Evolutionary conservation across 805 yeast species (phyloP).

Genomic region (Lachancea quebecensis): DNA sequence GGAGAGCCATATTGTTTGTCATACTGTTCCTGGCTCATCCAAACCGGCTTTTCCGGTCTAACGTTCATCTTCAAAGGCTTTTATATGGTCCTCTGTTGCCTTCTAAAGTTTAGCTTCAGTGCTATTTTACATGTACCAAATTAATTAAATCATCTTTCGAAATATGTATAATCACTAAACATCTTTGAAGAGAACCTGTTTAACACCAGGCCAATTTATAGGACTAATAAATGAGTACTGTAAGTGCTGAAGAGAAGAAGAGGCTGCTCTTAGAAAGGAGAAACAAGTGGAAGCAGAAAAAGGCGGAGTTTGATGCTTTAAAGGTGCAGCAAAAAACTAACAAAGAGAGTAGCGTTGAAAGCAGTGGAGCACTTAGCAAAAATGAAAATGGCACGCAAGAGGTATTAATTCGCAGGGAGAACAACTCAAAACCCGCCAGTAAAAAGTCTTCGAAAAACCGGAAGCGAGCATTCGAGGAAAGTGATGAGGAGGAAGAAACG

Average conservation of each 20-base stretch:
- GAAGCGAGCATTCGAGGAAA: constrained; percentile 23
- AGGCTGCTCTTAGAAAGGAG: constrained; percentile 37
- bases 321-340: constrained; percentile 13
- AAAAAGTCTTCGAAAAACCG: constrained; percentile 4
- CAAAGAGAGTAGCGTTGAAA: constrained; percentile 25
- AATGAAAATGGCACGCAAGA: too few species aligned
- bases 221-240: constrained; percentile 13
- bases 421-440: background rate
- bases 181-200: too few species aligned
- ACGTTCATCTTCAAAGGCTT: constrained; percentile 9
- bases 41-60: constrained; percentile 31
- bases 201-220: too few species aligned
- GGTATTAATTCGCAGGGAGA: too few species aligned
- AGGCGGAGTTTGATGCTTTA: constrained; percentile 32
- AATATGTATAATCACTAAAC: too few species aligned
- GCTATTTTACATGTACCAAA: too few species aligned
- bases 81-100: background rate
- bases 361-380: background rate
- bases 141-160: too few species aligned
- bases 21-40: constrained; percentile 35
- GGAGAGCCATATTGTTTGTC: constrained; percentile 26
- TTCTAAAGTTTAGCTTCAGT: too few species aligned
- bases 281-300: constrained; percentile 56
- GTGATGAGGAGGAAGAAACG: constrained; percentile 27
- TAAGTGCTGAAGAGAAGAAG: constrained; percentile 29